phyloP scores from a whole-genome alignment of 768 basidiomycete genomes.

The Melanogaster broomeanus region DNA sequence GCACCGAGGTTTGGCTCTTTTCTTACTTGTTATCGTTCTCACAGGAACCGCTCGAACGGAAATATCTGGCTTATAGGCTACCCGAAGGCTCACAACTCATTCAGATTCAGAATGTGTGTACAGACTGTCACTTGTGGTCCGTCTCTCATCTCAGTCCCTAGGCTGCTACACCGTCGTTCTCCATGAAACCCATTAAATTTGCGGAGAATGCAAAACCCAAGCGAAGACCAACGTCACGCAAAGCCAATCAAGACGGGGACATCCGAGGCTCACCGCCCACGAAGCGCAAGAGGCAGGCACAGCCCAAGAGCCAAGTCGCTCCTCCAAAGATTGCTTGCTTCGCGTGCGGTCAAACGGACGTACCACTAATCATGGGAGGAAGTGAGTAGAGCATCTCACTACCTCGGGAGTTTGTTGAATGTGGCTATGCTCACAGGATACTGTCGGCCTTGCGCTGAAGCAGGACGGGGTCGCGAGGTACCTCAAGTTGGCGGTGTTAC shows the following conservation, averaged over 20 bases:
- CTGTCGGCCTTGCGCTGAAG: slow-evolving; percentile 67
- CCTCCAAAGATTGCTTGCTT: slow-evolving; percentile 55
- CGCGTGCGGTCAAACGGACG: slow-evolving; percentile 64
- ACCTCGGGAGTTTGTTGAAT: neutral
- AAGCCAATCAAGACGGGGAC: slow-evolving; percentile 25
- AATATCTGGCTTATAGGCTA: slow-evolving; percentile 59
- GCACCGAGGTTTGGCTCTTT: neutral
- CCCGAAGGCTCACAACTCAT: slow-evolving; percentile 54
- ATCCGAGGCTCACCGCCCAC: slow-evolving; percentile 18
- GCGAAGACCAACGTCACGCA: slow-evolving; percentile 36
- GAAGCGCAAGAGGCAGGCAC: slow-evolving; percentile 45
- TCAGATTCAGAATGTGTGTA: slow-evolving; percentile 56
- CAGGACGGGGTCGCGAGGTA: slow-evolving; percentile 44
- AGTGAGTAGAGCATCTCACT: slow-evolving; percentile 45
- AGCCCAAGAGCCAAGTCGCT: slow-evolving; percentile 32
- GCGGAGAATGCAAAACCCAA: slow-evolving; percentile 37
- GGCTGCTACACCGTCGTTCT: slow-evolving; percentile 50
- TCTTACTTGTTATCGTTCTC: slow-evolving; percentile 1
- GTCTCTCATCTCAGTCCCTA: slow-evolving; percentile 11
- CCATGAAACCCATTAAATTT: slow-evolving; percentile 62
- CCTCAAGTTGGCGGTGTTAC: slow-evolving; percentile 17
- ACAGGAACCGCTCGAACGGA: slow-evolving; percentile 45
- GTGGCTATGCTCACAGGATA: slow-evolving; percentile 45
- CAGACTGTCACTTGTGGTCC: neutral
- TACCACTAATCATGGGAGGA: slow-evolving; percentile 76